Evolutionary conservation across 768 basidiomycete species (phyloP).

Genomic region (Boletus vermiculosoides): DNA sequence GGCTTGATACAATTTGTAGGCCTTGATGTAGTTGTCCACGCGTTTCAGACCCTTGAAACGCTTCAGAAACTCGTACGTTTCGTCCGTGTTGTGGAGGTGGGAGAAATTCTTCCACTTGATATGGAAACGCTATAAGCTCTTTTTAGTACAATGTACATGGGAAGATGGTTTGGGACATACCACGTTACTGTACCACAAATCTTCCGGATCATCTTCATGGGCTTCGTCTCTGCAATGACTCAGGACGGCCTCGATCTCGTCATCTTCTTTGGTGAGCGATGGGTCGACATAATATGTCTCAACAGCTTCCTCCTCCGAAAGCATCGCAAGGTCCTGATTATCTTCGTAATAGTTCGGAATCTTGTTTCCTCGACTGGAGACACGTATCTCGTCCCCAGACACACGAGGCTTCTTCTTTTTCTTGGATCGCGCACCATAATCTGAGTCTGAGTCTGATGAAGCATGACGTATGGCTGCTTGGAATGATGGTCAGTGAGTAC

Average conservation of each 20-base stretch:
- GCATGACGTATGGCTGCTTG: constrained; percentile 53
- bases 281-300: constrained; percentile 57
- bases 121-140: constrained; percentile 75
- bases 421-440: constrained; percentile 83
- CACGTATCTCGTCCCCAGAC: constrained; percentile 70
- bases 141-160: constrained; percentile 4
- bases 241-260: constrained; percentile 92
- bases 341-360: constrained; percentile 83
- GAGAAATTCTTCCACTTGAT: constrained; percentile 99
- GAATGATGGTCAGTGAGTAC: constrained; percentile 11
- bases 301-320: constrained; percentile 55
- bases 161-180: constrained; percentile 40
- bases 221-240: constrained; percentile 86
- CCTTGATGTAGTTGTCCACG: constrained; percentile 98
- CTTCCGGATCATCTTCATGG: constrained; percentile 69
- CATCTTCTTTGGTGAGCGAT: constrained; percentile 56
- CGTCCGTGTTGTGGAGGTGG: constrained; percentile 99
- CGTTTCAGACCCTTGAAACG: constrained; percentile 94
- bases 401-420: constrained; percentile 70
- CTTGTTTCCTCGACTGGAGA: constrained; percentile 71
- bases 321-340: constrained; percentile 72
- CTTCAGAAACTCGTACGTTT: constrained; percentile 94
- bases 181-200: constrained; percentile 85
- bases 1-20: constrained; percentile 71
- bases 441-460: constrained; percentile 79